Evolutionary conservation across 306 rosid genomes (phyloP), one percentile per base, ranked within the genome.

Genomic region (Cicer bijugum): DNA sequence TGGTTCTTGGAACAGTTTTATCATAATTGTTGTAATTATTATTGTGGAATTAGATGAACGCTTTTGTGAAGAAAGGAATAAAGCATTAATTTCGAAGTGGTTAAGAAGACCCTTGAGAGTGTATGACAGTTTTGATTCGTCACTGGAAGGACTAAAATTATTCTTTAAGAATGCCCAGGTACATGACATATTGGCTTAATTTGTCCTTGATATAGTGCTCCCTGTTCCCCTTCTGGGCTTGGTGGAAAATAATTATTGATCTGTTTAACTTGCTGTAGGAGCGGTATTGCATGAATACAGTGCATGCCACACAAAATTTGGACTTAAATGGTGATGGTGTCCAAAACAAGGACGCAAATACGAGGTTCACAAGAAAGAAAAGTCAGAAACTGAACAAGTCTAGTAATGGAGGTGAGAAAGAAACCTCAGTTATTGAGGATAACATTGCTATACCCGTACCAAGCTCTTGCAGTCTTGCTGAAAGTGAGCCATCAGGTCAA

Each of bases 71-170:
- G 94, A 88, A 83, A 88, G 97, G 84, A 91, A 89, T 79, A 85
- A 80, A 81, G 82, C 82, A 60, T 82, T 80, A 58, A 78, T 93
- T 79, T 93, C 98, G 0, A 93, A 93, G 93, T 93, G 98, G 97
- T 87, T 93, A 68, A 89, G 90, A 83, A 93, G 86, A 77, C 75
- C 86, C 62, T 78, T 88, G 40, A 89, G 71, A 81, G 85, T 81
- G 70, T 89, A 80, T 83, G 85, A 81, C 55, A 86, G 20, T 67
- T 88, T 93, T 72, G 87, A 88, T 69, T 66, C 46, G 37, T 80
- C 97, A 16, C 35, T 89, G 70, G 85, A 69, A 65, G 96, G 85
- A 78, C 74, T 93, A 74, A 88, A 82, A 84, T 85, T 85, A 28
- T 93, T 93, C 84, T 91, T 93, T 71, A 71, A 69, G 71, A 67